Evolutionary conservation across 2,329 filamentous ascomycete species (phyloP).

Genomic region (Pleurostoma richardsiae): DNA sequence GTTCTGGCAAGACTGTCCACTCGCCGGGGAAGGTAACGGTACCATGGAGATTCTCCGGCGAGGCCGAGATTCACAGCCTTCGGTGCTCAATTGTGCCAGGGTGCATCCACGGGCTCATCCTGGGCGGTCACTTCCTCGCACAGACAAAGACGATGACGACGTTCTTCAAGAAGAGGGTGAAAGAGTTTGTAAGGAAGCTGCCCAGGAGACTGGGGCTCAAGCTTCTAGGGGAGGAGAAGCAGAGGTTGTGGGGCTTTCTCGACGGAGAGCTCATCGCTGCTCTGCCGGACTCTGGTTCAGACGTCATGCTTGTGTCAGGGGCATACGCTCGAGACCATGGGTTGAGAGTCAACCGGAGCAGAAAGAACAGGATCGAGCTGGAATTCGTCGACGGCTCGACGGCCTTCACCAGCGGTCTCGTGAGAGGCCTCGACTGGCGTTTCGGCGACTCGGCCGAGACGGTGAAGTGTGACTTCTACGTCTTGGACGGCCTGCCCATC

Average conservation of each 20-base stretch:
- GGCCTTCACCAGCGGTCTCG: constrained; percentile 5
- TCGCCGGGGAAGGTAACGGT: not conserved
- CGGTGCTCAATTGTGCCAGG: constrained; percentile 2
- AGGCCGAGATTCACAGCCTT: not conserved
- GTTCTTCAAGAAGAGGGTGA: constrained; percentile 1
- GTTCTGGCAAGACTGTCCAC: not conserved
- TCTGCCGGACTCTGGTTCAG: constrained; percentile 9
- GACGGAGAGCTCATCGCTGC: constrained; percentile 1
- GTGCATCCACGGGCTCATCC: constrained; percentile 2
- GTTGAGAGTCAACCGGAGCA: not conserved
- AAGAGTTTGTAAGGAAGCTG: not conserved
- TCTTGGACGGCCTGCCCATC: constrained; percentile 7
- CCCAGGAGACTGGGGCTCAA: not conserved
- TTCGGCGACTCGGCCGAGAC: not conserved
- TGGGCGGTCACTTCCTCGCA: constrained; percentile 3
- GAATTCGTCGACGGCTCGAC: constrained; percentile 1
- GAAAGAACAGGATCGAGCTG: not conserved
- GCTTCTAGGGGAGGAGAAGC: constrained; percentile 1
- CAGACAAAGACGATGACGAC: constrained; percentile 1
- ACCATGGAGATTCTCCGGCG: constrained; percentile 1
- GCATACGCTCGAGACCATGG: constrained; percentile 4
- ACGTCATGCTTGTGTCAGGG: constrained; percentile 7
- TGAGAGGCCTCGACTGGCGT: not conserved
- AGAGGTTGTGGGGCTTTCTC: constrained; percentile 3
- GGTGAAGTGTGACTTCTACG: constrained; percentile 7